Evolutionary conservation across 2,329 filamentous ascomycete genomes (phyloP).

Genomic region (Arthrobotrys conoides): DNA sequence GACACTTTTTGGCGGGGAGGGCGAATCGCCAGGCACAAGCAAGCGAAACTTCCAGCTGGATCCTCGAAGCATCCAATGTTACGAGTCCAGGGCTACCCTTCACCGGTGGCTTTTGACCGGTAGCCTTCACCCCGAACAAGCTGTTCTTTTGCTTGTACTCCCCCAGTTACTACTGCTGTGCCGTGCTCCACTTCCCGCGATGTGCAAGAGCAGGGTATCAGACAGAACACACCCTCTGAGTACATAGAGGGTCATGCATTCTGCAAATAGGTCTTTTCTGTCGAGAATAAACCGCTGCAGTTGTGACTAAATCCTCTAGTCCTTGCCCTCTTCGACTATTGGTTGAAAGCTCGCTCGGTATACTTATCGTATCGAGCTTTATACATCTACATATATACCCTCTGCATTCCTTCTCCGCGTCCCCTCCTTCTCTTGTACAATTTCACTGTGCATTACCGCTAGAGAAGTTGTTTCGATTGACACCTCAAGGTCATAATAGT

Average conservation of each 20-base stretch:
- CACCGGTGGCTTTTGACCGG: conserved; percentile 26
- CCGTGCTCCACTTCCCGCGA: conserved; percentile 45
- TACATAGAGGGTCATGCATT: conserved; percentile 33
- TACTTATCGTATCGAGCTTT: conserved; percentile 41
- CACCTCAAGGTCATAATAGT: conserved; percentile 51
- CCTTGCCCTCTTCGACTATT: conserved; percentile 36
- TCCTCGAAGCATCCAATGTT: conserved; percentile 54
- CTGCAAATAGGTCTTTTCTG: conserved; percentile 27
- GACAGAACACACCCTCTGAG: conserved; percentile 26
- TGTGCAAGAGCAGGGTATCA: conserved; percentile 35
- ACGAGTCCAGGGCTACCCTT: conserved; percentile 38
- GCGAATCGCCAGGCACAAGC: conserved; percentile 51
- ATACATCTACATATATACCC: conserved; percentile 55
- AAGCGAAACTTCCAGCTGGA: conserved; percentile 45
- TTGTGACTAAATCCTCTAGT: conserved; percentile 49
- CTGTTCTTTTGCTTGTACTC: conserved; percentile 8
- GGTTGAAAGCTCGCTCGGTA: neutral
- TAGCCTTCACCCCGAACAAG: conserved; percentile 16
- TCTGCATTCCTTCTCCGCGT: conserved; percentile 44
- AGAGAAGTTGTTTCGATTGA: conserved; percentile 30
- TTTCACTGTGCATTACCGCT: conserved; percentile 40
- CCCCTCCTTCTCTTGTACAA: conserved; percentile 32
- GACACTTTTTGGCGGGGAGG: conserved; percentile 23
- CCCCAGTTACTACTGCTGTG: conserved; percentile 25
- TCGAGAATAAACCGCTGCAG: conserved; percentile 34